Percentiles rank a stretch among this genome's conserved stretches.
phyloP scores from a whole-genome alignment of 2,329 filamentous ascomycete genomes.

The Fusarium abutilonis region DNA sequence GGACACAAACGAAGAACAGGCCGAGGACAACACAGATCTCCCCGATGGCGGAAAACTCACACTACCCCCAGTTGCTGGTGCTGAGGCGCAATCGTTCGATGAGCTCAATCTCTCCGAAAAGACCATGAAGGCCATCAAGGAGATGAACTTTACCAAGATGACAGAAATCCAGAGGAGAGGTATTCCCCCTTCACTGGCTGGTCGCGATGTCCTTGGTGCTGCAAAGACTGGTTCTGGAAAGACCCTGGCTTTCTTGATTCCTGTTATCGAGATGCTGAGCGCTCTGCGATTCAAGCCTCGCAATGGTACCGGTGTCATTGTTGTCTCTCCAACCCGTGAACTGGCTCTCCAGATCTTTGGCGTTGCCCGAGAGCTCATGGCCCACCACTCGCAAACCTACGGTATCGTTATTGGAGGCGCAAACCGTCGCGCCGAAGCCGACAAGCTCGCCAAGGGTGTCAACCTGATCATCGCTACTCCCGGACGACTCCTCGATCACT shows the following conservation, averaged over 20 bases:
- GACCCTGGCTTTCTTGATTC: slow-evolving; percentile 93
- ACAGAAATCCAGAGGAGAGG: slow-evolving; percentile 90
- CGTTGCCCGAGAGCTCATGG: slow-evolving; percentile 92
- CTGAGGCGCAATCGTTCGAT: slow-evolving; percentile 75
- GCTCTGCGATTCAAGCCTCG: slow-evolving; percentile 92
- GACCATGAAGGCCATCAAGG: slow-evolving; percentile 85
- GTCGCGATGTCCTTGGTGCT: slow-evolving; percentile 91
- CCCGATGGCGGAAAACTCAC: slow-evolving; percentile 54
- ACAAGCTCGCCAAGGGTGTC: slow-evolving; percentile 93
- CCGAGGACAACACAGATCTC: slow-evolving; percentile 49
- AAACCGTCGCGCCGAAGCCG: slow-evolving; percentile 87
- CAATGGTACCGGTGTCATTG: slow-evolving; percentile 91
- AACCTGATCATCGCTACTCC: slow-evolving; percentile 96
- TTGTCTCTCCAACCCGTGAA: slow-evolving; percentile 93
- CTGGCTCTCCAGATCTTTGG: slow-evolving; percentile 96
- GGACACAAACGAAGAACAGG: slow-evolving; percentile 42
- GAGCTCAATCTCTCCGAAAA: slow-evolving; percentile 88
- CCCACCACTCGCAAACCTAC: slow-evolving; percentile 91
- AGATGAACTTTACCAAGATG: slow-evolving; percentile 96
- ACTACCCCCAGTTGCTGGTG: slow-evolving; percentile 63
- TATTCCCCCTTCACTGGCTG: slow-evolving; percentile 88
- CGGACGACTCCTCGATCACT: slow-evolving; percentile 89
- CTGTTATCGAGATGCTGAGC: slow-evolving; percentile 91
- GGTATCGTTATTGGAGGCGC: slow-evolving; percentile 97
- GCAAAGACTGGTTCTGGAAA: slow-evolving; percentile 98